Conservation (phyloP, 2,329 filamentous ascomycete species). For the Elsinoe ampelina region DNA sequence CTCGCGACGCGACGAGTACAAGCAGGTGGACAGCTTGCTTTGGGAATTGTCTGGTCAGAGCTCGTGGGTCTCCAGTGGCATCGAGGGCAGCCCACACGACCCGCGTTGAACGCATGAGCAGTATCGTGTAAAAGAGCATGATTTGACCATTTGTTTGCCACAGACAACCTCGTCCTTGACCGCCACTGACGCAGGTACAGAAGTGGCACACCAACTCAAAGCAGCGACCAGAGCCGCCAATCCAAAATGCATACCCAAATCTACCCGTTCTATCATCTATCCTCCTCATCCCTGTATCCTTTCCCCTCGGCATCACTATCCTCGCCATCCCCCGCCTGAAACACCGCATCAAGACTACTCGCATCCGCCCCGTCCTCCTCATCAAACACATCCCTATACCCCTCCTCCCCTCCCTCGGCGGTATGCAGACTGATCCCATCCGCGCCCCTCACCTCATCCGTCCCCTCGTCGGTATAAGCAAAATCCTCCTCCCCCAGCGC, state of each 20-base stretch:
- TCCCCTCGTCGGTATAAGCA: slow-evolving; percentile 35
- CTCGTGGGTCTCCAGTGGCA: too few species aligned
- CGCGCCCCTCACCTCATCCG: slow-evolving; percentile 36
- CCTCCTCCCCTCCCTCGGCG: slow-evolving; percentile 44
- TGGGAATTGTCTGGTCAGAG: too few species aligned
- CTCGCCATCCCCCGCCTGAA: slow-evolving; percentile 35
- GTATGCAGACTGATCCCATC: slow-evolving; percentile 44
- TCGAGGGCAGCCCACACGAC: too few species aligned
- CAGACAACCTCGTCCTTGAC: too few species aligned
- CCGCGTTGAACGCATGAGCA: too few species aligned
- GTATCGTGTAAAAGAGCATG: too few species aligned
- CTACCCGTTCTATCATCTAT: background rate
- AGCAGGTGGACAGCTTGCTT: too few species aligned
- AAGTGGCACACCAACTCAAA: too few species aligned
- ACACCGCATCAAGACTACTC: slow-evolving; percentile 33
- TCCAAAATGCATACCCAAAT: background rate
- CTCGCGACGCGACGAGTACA: too few species aligned
- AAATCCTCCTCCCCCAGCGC: slow-evolving; percentile 26
- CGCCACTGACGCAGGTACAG: too few species aligned
- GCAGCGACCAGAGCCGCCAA: background rate
- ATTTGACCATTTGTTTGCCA: too few species aligned
- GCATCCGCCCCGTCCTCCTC: slow-evolving; percentile 35
- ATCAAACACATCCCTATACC: slow-evolving; percentile 23
- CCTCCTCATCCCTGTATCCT: slow-evolving; percentile 18
- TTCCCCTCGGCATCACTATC: slow-evolving; percentile 18